Conservation (phyloP, 192 early-diverging fungal species). For the Coemansia sp. region DNA sequence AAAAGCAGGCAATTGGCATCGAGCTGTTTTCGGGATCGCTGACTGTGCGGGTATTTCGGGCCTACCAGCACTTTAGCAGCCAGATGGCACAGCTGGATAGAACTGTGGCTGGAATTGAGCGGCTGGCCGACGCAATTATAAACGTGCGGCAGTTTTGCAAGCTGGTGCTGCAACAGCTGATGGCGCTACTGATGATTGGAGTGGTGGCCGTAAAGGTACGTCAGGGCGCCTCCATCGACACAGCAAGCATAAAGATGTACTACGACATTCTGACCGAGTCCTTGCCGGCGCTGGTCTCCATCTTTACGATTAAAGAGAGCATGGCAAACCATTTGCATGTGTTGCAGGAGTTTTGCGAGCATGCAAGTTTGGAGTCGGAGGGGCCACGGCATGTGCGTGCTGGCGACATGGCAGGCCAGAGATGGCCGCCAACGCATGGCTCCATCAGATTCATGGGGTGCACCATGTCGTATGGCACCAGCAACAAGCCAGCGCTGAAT, state of each 20-base stretch:
- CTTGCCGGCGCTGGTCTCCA: slow-evolving; percentile 11
- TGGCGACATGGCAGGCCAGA: not conserved
- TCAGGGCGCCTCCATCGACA: not conserved
- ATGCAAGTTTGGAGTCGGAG: slow-evolving; percentile 9
- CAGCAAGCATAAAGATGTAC: slow-evolving; percentile 19
- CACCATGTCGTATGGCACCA: slow-evolving; percentile 20
- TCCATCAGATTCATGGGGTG: slow-evolving; percentile 13
- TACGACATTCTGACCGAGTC: slow-evolving; percentile 10
- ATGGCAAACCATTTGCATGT: slow-evolving; percentile 9
- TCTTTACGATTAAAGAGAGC: slow-evolving; percentile 2
- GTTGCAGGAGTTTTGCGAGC: slow-evolving; percentile 19
- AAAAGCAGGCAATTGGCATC: not conserved
- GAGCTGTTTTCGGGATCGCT: slow-evolving; percentile 26
- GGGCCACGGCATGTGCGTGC: not conserved
- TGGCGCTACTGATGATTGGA: slow-evolving; percentile 14
- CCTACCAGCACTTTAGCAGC: slow-evolving; percentile 7
- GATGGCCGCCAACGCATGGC: slow-evolving; percentile 18
- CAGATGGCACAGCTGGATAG: slow-evolving; percentile 5
- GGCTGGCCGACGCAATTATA: slow-evolving; percentile 16
- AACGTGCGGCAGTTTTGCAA: not conserved
- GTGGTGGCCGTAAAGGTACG: slow-evolving; percentile 4
- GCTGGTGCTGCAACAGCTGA: slow-evolving; percentile 5
- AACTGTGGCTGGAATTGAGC: slow-evolving; percentile 5
- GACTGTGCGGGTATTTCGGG: slow-evolving; percentile 22
- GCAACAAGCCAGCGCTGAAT: slow-evolving; percentile 37